Percentiles rank a stretch among this genome's conserved stretches.
phyloP scores from a whole-genome alignment of 1,284 basidiomycete species.

The Ustilago trichophora region DNA sequence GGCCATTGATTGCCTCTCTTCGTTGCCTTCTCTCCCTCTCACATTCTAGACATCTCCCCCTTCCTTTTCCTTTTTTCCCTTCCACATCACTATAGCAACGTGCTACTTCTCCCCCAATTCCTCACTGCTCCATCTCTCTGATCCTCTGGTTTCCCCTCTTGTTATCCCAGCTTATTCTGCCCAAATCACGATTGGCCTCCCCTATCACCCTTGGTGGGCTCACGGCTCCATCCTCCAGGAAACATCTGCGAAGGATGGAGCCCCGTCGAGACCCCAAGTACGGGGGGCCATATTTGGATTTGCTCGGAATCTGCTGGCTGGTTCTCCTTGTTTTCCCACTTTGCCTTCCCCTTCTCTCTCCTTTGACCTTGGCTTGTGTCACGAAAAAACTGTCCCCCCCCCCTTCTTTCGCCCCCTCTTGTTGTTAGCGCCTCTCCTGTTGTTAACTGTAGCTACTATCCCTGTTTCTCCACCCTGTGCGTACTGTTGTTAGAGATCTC shows the following conservation, averaged over 20 bases:
- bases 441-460: no score
- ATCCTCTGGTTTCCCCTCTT: background rate
- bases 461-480: no score
- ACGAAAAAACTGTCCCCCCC: background rate
- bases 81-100: background rate
- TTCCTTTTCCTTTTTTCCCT: background rate
- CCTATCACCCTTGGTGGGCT: slow-evolving; percentile 29
- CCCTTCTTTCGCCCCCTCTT: background rate
- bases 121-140: background rate
- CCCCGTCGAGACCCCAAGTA: slow-evolving; percentile 35
- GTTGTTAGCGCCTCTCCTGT: no score
- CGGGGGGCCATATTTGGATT: slow-evolving; percentile 13
- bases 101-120: background rate
- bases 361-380: background rate
- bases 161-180: slow-evolving; percentile 41
- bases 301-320: slow-evolving; percentile 44
- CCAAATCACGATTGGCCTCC: slow-evolving; percentile 33
- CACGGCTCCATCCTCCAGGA: slow-evolving; percentile 21
- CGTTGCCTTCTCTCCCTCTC: slow-evolving; percentile 11
- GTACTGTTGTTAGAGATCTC: no score
- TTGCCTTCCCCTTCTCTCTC: background rate
- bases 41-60: background rate
- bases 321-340: slow-evolving; percentile 14
- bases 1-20: slow-evolving; percentile 3
- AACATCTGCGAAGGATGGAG: slow-evolving; percentile 5